phyloP scores from a whole-genome alignment of 441 rosid species.

The Viola pubescens region DNA sequence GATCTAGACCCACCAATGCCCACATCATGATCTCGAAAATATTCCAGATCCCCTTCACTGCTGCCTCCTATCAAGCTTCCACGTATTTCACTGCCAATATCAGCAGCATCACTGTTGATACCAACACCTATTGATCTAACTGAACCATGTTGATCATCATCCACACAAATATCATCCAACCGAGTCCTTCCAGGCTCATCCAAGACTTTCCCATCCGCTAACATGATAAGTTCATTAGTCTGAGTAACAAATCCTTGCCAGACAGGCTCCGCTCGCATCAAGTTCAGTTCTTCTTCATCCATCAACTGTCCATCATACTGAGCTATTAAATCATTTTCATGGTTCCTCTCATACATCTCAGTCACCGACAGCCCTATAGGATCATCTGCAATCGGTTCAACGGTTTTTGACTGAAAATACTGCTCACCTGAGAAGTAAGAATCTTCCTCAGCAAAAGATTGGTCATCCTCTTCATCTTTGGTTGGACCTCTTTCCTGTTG shows the following conservation, averaged over 20 bases:
- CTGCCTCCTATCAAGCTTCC: constrained; percentile 82
- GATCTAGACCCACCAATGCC: constrained; percentile 38
- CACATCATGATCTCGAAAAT: constrained; percentile 46
- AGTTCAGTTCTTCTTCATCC: constrained; percentile 74
- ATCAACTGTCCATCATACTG: constrained; percentile 77
- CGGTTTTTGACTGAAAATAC: constrained; percentile 52
- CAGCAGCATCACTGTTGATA: constrained; percentile 82
- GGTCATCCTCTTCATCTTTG: constrained; percentile 84
- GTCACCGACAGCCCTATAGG: constrained; percentile 48
- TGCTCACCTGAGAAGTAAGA: constrained; percentile 85
- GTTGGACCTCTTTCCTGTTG: constrained; percentile 53
- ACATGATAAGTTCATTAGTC: constrained; percentile 57
- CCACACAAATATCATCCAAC: constrained; percentile 51
- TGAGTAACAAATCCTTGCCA: constrained; percentile 96
- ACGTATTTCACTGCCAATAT: constrained; percentile 72
- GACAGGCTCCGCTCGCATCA: constrained; percentile 74
- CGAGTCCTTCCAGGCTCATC: constrained; percentile 39
- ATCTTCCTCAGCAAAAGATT: constrained; percentile 88
- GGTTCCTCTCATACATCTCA: constrained; percentile 54
- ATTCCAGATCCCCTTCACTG: constrained; percentile 80
- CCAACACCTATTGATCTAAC: constrained; percentile 98
- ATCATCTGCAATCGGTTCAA: constrained; percentile 62
- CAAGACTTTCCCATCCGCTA: constrained; percentile 51
- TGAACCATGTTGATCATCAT: constrained; percentile 85
- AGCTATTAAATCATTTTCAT: constrained; percentile 52